Evolutionary conservation across 208 protist genomes (phyloP), one percentile per base, ranked within the genome.

Genomic region (Vickermania ingenoplastis): DNA sequence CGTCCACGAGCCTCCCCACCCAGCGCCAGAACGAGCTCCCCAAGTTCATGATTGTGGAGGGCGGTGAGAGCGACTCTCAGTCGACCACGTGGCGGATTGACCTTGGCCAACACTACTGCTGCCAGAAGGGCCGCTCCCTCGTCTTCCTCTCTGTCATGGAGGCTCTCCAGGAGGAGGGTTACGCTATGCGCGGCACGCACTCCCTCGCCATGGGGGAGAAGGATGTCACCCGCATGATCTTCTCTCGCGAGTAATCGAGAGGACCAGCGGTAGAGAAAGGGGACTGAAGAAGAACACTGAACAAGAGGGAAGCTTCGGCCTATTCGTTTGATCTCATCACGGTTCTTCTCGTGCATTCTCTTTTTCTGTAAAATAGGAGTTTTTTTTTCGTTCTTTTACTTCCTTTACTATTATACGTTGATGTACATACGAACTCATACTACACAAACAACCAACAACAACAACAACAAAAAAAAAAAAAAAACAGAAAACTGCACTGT

Each of bases 61-160:
- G 36, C 0, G 31, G 27, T 28, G 31, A 41, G 17, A 29, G 64
- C 41, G 61, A 27, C 13, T 59, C 48, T 41, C 82, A 69, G 55
- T 91, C 86, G 63, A 71, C 61, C 30, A 85, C 57, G 59, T 89
- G 79, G 77, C 61, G 61, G 27, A 75, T 91, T 41, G 68, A 81
- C 48, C 71, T 93, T 2, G 71, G 61, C n/a, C 75, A 81, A 75
- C 86, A 93, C 65, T 93, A 93, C 70, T 89, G 86, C 61, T 67
- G 80, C 31, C 80, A 93, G 75, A 73, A 71, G 41, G 78, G 78
- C 3, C 71, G 78, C 23, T 77, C 80, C 3, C 73, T 83, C 59
- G 65, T 89, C 29, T 87, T 87, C 52, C 50, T 88, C 3, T 68
- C 71, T 4, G 69, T 89, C 13, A 87, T 89, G 54, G 74, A 79